Base-by-base conservation (phyloP, 257 asterid species). In the Salvia miltiorrhiza region DNA sequence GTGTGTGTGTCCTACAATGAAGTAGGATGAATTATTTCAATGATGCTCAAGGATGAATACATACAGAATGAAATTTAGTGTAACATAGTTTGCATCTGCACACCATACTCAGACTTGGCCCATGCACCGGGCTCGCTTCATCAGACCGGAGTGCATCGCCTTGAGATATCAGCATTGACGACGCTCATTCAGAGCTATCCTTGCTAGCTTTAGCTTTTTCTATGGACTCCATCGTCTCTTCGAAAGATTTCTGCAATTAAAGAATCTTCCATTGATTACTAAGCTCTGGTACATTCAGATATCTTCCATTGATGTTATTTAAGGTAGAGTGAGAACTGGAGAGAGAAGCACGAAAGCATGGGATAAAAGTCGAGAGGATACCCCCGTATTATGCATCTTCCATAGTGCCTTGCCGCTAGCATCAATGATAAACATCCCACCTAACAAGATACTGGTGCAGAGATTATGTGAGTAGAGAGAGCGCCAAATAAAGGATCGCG, bases 301-400 rank as follows among this genome's bases (percentile, higher is more conserved):
- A 30, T 30, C 35, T 30, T 30, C 4, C 13, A 49, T 12, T 53
- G 60, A 53, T 53, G n/a, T 24, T 12, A 30, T 30, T 32, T 10
- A 32, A 35, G 17, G 1, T 19, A 9, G 16, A 35, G 48, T 3
- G 47, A 16, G 4, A 14, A 13, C 1, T 10, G 1, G 3, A 30
- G 17, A 45, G 55, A 9, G 24, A 54, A 19, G 57, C 52, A 35
- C 6, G 26, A 50, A 48, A 63, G 64, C 39, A 67, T 3, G 64
- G 52, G 24, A 60, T 32, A 43, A 28, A 63, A 32, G 3, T 21
- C 2, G 69, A 54, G 2, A 28, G 28, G 82, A 67, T 87, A 92
- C 97, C 87, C 97, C 98, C 19, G 88, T 66, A 72, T 93, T 93
- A 49, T 59, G 87, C 86, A 69, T 78, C 65, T 84, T 76, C 96